These are phyloP conservation scores for Fagopyrum esculentum DNA, from an alignment of 148 eudicot species.

Conservation along the genomic window DNA sequence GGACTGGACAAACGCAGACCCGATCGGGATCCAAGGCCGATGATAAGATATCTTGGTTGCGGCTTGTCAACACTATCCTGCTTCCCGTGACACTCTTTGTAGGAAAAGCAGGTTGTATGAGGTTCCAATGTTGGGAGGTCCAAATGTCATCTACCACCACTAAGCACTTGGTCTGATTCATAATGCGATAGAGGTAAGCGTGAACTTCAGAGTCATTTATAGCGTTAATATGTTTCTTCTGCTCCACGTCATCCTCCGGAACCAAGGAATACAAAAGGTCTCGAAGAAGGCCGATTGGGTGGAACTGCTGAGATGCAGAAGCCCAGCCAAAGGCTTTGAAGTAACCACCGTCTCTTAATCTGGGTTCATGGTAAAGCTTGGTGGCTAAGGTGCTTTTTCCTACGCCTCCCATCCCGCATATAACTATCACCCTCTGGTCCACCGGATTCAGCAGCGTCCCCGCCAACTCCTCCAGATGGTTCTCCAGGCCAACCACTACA, in stretches of 20 bases:
- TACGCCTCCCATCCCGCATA: neutral
- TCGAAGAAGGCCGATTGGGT: neutral
- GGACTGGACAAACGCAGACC: neutral
- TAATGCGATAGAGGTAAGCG: neutral
- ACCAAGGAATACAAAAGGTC: neutral
- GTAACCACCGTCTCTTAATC: no score
- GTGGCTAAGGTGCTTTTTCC: neutral
- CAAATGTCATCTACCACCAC: constrained; percentile 6
- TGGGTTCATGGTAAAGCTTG: neutral
- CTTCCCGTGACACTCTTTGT: neutral
- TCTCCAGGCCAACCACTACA: neutral
- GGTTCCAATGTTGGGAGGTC: neutral
- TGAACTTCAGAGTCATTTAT: neutral
- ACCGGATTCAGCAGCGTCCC: no score
- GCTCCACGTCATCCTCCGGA: neutral
- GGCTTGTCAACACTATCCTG: neutral
- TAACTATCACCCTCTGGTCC: neutral
- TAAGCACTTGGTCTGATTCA: neutral
- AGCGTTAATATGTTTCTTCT: no score
- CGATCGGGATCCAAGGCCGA: neutral
- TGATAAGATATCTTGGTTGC: neutral
- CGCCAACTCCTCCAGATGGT: no score
- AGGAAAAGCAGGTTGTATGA: neutral
- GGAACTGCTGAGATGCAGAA: neutral
- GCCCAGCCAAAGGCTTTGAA: neutral